Evolutionary conservation across 2,329 filamentous ascomycete species (phyloP).

Genomic region (Exophiala dermatitidis): DNA sequence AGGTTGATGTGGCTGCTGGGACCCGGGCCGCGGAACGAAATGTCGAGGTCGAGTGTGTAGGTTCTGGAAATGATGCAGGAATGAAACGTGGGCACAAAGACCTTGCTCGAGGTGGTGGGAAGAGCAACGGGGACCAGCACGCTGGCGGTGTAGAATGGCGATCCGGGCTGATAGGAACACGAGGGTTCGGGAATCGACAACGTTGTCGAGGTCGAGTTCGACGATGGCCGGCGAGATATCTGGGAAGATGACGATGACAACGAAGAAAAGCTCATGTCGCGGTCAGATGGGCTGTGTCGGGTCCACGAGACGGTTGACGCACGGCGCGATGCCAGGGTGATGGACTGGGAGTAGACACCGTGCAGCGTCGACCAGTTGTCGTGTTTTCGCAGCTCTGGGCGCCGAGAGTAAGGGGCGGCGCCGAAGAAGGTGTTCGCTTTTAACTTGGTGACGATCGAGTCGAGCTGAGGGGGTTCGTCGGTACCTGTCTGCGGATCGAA

Average conservation of each 20-base stretch:
- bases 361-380: slow-evolving; percentile 40
- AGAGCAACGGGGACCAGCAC: slow-evolving; percentile 58
- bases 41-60: slow-evolving; percentile 54
- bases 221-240: slow-evolving; percentile 27
- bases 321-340: slow-evolving; percentile 50
- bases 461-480: slow-evolving; percentile 47
- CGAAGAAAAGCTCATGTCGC: slow-evolving; percentile 37
- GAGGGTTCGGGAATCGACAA: slow-evolving; percentile 28
- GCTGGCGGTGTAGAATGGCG: slow-evolving; percentile 54
- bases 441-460: slow-evolving; percentile 48
- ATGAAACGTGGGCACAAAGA: slow-evolving; percentile 63
- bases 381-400: slow-evolving; percentile 41
- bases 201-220: slow-evolving; percentile 24
- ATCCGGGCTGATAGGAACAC: slow-evolving; percentile 35
- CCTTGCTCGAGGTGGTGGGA: slow-evolving; percentile 35
- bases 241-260: slow-evolving; percentile 23
- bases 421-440: slow-evolving; percentile 54
- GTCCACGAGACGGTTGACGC: slow-evolving; percentile 53
- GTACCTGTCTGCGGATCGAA: slow-evolving; percentile 52
- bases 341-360: slow-evolving; percentile 47
- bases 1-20: slow-evolving; percentile 37
- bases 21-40: slow-evolving; percentile 46
- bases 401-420: slow-evolving; percentile 43
- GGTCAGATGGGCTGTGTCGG: slow-evolving; percentile 36
- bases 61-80: slow-evolving; percentile 58